These are phyloP conservation scores for Toxicodendron radicans DNA, from an alignment of 345 rosid species.

Conservation along the genomic window DNA sequence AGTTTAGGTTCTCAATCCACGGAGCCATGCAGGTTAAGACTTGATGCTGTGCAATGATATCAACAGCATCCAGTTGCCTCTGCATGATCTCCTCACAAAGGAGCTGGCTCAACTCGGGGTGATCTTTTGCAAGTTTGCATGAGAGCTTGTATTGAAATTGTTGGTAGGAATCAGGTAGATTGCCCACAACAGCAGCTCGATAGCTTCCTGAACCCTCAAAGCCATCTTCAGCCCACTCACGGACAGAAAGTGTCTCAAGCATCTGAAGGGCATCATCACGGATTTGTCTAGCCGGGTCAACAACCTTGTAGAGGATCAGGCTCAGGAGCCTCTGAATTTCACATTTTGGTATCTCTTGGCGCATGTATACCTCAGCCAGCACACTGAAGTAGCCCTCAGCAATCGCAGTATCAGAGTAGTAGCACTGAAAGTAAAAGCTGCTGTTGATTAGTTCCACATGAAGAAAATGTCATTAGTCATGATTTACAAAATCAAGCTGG, in stretches of 20 bases:
- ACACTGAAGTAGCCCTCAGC: constrained; percentile 99
- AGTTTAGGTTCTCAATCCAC: constrained; percentile 97
- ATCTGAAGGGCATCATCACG: constrained; percentile 99
- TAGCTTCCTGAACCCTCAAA: constrained; percentile 87
- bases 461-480: neutral
- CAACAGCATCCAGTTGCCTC: constrained; percentile 98
- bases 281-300: constrained; percentile 95
- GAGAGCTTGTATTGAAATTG: constrained; percentile 98
- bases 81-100: constrained; percentile 99
- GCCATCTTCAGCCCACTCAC: constrained; percentile 99
- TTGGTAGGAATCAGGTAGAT: constrained; percentile 97
- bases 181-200: constrained; percentile 98
- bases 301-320: constrained; percentile 95
- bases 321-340: constrained; percentile 95
- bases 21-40: constrained; percentile 99
- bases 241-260: constrained; percentile 97
- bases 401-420: constrained; percentile 89
- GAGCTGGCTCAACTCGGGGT: constrained; percentile 92
- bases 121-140: constrained; percentile 96
- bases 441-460: constrained; percentile 19
- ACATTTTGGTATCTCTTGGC: constrained; percentile 95
- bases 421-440: constrained; percentile 61
- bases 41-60: constrained; percentile 99
- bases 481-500: neutral
- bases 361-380: constrained; percentile 98